Conservation (phyloP, 2,329 filamentous ascomycete genomes). For the Alternaria brassicicola region DNA sequence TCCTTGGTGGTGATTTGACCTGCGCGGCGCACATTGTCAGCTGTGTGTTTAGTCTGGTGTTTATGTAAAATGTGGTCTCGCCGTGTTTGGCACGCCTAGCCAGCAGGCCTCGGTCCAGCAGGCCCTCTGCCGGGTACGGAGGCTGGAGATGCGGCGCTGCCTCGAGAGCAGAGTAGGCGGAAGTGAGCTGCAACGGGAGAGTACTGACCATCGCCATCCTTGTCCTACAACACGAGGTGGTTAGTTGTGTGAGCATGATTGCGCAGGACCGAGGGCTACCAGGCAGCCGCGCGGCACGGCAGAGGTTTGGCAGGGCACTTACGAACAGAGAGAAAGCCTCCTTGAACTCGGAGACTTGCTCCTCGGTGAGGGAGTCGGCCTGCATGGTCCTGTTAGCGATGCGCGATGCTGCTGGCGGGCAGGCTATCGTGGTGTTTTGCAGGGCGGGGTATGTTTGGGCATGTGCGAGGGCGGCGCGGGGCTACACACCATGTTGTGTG, state of each 20-base stretch:
- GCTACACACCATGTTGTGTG: conserved; percentile 48
- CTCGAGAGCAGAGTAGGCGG: neutral
- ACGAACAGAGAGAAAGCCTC: conserved; percentile 99
- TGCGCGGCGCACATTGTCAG: conserved; percentile 43
- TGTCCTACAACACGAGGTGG: conserved; percentile 54
- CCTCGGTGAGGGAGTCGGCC: conserved; percentile 98
- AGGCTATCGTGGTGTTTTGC: conserved; percentile 37
- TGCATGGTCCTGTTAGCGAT: conserved; percentile 52
- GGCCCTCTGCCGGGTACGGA: neutral
- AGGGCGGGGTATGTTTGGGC: conserved; percentile 46
- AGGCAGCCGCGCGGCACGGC: conserved; percentile 32
- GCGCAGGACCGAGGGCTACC: conserved; percentile 13
- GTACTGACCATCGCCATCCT: conserved; percentile 62
- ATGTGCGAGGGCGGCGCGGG: conserved; percentile 29
- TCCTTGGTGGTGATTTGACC: conserved; percentile 69
- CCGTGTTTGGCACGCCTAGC: conserved; percentile 1
- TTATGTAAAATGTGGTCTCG: too few relatives aligned
- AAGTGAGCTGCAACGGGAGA: neutral
- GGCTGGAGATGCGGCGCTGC: neutral
- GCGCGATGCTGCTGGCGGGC: conserved; percentile 9
- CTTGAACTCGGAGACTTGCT: conserved; percentile 99
- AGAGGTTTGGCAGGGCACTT: conserved; percentile 57
- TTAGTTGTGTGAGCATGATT: conserved; percentile 30
- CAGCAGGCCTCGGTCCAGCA: neutral
- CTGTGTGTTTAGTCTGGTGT: conserved; percentile 9